These are phyloP conservation scores for Cercospora sp. DNA, from an alignment of 2,329 filamentous ascomycete species.

Conservation along the genomic window DNA sequence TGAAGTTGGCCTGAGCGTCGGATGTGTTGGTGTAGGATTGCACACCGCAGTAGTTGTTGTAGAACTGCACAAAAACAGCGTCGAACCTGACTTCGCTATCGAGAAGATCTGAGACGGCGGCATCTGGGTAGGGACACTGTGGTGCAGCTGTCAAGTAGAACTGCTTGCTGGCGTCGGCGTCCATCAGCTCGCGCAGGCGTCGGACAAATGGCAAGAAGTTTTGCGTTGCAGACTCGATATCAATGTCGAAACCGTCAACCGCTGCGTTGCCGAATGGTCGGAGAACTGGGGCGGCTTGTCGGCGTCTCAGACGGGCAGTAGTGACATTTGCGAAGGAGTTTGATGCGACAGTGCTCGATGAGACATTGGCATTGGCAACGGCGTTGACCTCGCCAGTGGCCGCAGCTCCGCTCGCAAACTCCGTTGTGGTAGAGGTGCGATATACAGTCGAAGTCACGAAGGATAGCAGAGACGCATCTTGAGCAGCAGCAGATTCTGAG, in stretches of 20 bases:
- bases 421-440: background rate
- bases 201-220: conserved; percentile 59
- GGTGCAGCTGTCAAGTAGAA: conserved; percentile 46
- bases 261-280: conserved; percentile 67
- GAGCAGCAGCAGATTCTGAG: background rate
- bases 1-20: conserved; percentile 56
- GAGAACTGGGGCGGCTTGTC: conserved; percentile 39
- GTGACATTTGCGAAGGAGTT: conserved; percentile 2
- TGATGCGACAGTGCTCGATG: conserved; percentile 3
- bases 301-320: background rate
- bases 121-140: conserved; percentile 45
- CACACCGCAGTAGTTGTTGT: conserved; percentile 51
- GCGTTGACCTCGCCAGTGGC: background rate
- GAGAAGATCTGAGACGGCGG: conserved; percentile 35
- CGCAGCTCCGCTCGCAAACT: background rate
- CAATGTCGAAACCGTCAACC: conserved; percentile 76
- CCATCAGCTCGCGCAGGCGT: conserved; percentile 38
- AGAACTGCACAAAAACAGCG: conserved; percentile 47
- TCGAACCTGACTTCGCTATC: conserved; percentile 65
- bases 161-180: conserved; percentile 44
- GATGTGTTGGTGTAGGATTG: conserved; percentile 37
- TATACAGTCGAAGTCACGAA: conserved; percentile 2
- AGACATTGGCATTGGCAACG: background rate
- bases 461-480: background rate
- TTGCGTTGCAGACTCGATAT: conserved; percentile 63